Conservation (phyloP, 192 early-diverging fungal species). For the Coemansia brasiliensis region DNA sequence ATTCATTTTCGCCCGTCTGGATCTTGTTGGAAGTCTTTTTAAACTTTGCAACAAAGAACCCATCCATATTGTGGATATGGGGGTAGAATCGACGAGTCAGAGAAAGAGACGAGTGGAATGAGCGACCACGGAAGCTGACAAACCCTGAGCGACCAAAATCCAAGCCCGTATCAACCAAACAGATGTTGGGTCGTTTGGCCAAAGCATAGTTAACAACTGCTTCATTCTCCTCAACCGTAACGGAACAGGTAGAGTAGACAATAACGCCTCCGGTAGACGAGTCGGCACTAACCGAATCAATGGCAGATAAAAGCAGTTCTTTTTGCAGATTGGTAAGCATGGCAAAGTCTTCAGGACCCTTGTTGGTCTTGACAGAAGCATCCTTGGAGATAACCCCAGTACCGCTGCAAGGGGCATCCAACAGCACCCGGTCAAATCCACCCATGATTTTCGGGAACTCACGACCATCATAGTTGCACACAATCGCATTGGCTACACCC, state of each 20-base stretch:
- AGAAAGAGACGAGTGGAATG: slow-evolving; percentile 79
- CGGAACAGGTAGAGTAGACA: slow-evolving; percentile 99
- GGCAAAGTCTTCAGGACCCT: slow-evolving; percentile 88
- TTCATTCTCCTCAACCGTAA: slow-evolving; percentile 97
- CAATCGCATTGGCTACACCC: slow-evolving; percentile 81
- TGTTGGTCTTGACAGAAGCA: slow-evolving; percentile 92
- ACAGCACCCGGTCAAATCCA: slow-evolving; percentile 94
- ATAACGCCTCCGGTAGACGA: slow-evolving; percentile 93
- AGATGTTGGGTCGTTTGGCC: slow-evolving; percentile 90
- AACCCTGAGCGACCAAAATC: slow-evolving; percentile 97
- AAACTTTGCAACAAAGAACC: slow-evolving; percentile 98
- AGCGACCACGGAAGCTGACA: slow-evolving; percentile 80
- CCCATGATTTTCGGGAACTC: slow-evolving; percentile 97
- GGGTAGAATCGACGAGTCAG: slow-evolving; percentile 92
- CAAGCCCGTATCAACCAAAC: slow-evolving; percentile 84
- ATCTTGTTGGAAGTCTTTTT: slow-evolving; percentile 90
- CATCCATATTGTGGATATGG: slow-evolving; percentile 99
- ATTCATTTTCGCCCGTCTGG: slow-evolving; percentile 23
- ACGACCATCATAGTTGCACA: slow-evolving; percentile 96
- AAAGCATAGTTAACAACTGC: slow-evolving; percentile 95
- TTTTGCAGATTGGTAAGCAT: slow-evolving; percentile 94
- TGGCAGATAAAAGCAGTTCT: slow-evolving; percentile 92
- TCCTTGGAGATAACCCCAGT: slow-evolving; percentile 99
- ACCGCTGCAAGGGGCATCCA: slow-evolving; percentile 98
- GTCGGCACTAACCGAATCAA: slow-evolving; percentile 92